Evolutionary conservation across 2,329 filamentous ascomycete genomes (phyloP).

Genomic region (Didymella sp.): DNA sequence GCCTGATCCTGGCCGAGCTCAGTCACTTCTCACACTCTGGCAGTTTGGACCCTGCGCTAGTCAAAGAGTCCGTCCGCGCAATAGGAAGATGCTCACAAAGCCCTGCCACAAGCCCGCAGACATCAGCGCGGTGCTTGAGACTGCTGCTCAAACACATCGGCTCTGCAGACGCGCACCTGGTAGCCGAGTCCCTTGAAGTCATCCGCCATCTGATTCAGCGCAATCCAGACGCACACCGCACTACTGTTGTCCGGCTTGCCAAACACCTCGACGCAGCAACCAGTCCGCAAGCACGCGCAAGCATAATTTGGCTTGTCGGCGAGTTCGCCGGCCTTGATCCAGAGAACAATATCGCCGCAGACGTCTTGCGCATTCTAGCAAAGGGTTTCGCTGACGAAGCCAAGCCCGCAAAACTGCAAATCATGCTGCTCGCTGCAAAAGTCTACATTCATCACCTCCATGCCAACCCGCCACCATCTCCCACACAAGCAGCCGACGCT

Average conservation of each 20-base stretch:
- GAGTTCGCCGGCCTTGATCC: constrained; percentile 84
- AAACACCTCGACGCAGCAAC: constrained; percentile 90
- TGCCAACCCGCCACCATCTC: constrained; percentile 56
- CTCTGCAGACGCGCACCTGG: constrained; percentile 83
- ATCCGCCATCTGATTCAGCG: constrained; percentile 96
- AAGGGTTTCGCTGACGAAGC: constrained; percentile 85
- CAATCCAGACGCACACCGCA: constrained; percentile 78
- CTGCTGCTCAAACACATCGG: constrained; percentile 87
- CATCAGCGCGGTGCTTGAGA: constrained; percentile 77
- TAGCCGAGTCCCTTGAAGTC: constrained; percentile 91
- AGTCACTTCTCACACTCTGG: constrained; percentile 96
- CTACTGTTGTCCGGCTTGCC: constrained; percentile 86
- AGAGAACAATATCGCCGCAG: constrained; percentile 88
- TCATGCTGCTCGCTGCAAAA: constrained; percentile 91
- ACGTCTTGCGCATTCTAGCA: constrained; percentile 86
- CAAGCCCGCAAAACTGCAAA: constrained; percentile 87
- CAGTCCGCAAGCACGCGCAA: constrained; percentile 86
- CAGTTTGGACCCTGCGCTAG: constrained; percentile 74
- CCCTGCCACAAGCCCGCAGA: constrained; percentile 44
- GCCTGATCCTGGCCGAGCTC: constrained; percentile 87
- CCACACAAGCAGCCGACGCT: constrained; percentile 44
- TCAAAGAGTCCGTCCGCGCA: constrained; percentile 87
- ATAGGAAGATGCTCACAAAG: constrained; percentile 91
- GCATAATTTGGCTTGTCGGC: constrained; percentile 96
- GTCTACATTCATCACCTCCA: constrained; percentile 92